Conservation (phyloP, 1,284 basidiomycete genomes). For the Austroboletus rostrupii region DNA sequence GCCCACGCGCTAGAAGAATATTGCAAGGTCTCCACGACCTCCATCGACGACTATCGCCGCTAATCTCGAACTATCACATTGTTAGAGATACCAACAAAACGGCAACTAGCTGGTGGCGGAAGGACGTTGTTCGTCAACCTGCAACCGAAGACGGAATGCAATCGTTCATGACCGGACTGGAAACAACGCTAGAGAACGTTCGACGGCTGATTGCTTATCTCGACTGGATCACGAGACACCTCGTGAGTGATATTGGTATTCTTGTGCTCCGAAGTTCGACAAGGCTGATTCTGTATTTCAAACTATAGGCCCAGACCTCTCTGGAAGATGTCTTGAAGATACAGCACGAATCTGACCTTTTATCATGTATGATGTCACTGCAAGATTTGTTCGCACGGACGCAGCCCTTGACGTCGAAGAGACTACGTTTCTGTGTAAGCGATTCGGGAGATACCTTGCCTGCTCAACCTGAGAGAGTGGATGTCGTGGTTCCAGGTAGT, state of each 20-base stretch:
- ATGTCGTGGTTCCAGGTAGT: slow-evolving; percentile 23
- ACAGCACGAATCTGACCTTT: slow-evolving; percentile 10
- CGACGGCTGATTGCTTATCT: slow-evolving; percentile 24
- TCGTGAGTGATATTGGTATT: slow-evolving; percentile 14
- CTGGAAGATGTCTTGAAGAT: slow-evolving; percentile 14
- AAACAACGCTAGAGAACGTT: slow-evolving; percentile 18
- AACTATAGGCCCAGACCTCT: slow-evolving; percentile 17
- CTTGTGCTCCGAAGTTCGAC: not conserved
- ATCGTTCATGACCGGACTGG: slow-evolving; percentile 20
- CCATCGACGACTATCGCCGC: slow-evolving; percentile 13
- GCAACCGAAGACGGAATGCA: slow-evolving; percentile 8
- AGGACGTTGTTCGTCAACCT: slow-evolving; percentile 1
- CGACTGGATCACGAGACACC: slow-evolving; percentile 28
- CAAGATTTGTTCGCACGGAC: slow-evolving; percentile 23
- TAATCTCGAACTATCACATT: not conserved
- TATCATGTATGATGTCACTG: slow-evolving; percentile 16
- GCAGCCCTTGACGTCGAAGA: slow-evolving; percentile 4
- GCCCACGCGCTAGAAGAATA: slow-evolving; percentile 18
- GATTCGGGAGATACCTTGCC: not conserved
- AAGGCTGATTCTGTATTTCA: slow-evolving; percentile 4
- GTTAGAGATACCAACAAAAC: not conserved
- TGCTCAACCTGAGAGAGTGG: slow-evolving; percentile 10
- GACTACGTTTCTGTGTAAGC: slow-evolving; percentile 8
- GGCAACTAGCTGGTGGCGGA: slow-evolving; percentile 9
- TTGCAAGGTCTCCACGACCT: slow-evolving; percentile 14